Evolutionary conservation across 257 asterid species (phyloP).

Genomic region (Lantana camara): DNA sequence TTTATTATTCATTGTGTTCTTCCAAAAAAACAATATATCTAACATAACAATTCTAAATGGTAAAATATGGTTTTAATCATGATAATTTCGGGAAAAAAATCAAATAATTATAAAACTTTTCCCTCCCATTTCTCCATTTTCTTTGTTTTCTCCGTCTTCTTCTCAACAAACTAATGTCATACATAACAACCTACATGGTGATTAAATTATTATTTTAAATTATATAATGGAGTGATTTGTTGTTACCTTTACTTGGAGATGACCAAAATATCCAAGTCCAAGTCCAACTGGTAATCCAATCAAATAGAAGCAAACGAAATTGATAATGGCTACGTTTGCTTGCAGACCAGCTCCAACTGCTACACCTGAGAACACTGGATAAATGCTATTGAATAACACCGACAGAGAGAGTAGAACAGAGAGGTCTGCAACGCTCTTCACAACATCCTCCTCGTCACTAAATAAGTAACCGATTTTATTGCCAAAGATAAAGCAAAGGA

Average conservation of each 20-base stretch:
- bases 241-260: slow-evolving; percentile 53
- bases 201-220: no score
- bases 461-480: slow-evolving; percentile 66
- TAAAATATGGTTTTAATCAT: no score
- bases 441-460: slow-evolving; percentile 61
- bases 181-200: no score
- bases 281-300: slow-evolving; percentile 62
- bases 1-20: no score
- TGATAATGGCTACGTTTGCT: slow-evolving; percentile 54
- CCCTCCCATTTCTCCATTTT: no score
- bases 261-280: slow-evolving; percentile 50
- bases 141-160: no score
- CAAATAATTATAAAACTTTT: no score
- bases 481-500: slow-evolving; percentile 68
- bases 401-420: slow-evolving; percentile 78
- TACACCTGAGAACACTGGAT: slow-evolving; percentile 84
- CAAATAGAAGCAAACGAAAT: slow-evolving; percentile 54
- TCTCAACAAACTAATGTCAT: no score
- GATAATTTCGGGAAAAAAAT: no score
- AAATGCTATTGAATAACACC: slow-evolving; percentile 78
- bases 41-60: no score
- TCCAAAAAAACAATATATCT: no score
- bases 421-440: slow-evolving; percentile 61
- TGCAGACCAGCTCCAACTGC: slow-evolving; percentile 76
- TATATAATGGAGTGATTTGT: neutral